These are phyloP conservation scores for Pseudogymnoascus sp. DNA, from an alignment of 2,329 filamentous ascomycete genomes.

Conservation along the genomic window DNA sequence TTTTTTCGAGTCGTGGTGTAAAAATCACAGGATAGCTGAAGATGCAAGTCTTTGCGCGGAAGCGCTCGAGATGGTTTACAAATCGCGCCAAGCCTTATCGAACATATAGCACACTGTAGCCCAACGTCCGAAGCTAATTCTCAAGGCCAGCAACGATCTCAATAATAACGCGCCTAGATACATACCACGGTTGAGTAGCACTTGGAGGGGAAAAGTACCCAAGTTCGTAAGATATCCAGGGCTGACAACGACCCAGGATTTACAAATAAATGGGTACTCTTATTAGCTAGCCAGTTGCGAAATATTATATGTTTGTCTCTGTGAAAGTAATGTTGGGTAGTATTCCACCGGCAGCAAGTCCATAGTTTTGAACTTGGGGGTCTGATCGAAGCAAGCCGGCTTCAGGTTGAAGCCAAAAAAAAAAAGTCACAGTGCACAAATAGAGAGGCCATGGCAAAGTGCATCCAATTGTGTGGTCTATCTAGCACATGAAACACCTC, in stretches of 20 bases:
- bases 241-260: neutral
- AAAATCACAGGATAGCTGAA: neutral
- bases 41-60: neutral
- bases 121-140: neutral
- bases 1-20: neutral
- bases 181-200: neutral
- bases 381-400: neutral
- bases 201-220: neutral
- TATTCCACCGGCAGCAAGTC: neutral
- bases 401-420: neutral
- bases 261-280: neutral
- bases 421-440: neutral
- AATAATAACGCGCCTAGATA: neutral
- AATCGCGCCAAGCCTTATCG: constrained; percentile 4
- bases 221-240: neutral
- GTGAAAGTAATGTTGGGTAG: neutral
- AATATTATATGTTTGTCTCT: neutral
- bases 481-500: neutral
- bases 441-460: neutral
- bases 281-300: neutral
- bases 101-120: neutral
- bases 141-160: neutral
- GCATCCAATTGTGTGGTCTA: neutral
- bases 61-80: neutral
- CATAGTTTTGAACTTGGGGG: neutral